A percentile compares a stretch with the other conserved stretches of the same genome.
Conservation (phyloP, 768 basidiomycete species). For the Sarcomyxa edulis region DNA sequence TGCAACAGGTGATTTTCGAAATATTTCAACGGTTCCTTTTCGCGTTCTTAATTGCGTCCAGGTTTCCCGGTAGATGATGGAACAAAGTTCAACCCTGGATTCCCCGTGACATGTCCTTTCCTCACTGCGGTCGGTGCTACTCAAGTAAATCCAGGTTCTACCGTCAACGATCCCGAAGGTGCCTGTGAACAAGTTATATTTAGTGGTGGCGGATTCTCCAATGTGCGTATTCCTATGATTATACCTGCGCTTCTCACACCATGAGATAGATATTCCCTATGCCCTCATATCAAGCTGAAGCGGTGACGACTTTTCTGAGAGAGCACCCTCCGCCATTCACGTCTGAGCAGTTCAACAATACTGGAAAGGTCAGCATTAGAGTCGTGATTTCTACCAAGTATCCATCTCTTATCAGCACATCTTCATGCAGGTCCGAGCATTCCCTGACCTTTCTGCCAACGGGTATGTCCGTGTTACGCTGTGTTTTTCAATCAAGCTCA, state of each 20-base stretch:
- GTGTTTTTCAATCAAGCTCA: neutral
- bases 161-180: slow-evolving; percentile 16
- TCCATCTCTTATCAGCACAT: slow-evolving; percentile 10
- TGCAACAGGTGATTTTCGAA: slow-evolving; percentile 23
- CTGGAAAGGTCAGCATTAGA: too few relatives aligned
- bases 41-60: slow-evolving; percentile 1
- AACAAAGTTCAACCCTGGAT: slow-evolving; percentile 39
- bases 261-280: too few relatives aligned
- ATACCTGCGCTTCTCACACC: too few relatives aligned
- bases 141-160: slow-evolving; percentile 29
- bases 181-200: slow-evolving; percentile 26
- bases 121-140: slow-evolving; percentile 40
- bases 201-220: slow-evolving; percentile 28
- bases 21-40: neutral
- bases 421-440: too few relatives aligned
- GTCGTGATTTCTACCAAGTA: too few relatives aligned
- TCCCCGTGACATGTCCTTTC: slow-evolving; percentile 40
- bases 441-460: slow-evolving; percentile 44
- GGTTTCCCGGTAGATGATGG: slow-evolving; percentile 26
- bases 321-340: too few relatives aligned
- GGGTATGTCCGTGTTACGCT: slow-evolving; percentile 17
- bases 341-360: too few relatives aligned
- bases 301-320: slow-evolving; percentile 13
- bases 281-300: slow-evolving; percentile 32
- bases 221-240: slow-evolving; percentile 17